A percentile compares a stretch with the other conserved stretches of the same genome.
Conservation (phyloP, 2,329 filamentous ascomycete genomes). For the Didymosphaeria variabile region DNA sequence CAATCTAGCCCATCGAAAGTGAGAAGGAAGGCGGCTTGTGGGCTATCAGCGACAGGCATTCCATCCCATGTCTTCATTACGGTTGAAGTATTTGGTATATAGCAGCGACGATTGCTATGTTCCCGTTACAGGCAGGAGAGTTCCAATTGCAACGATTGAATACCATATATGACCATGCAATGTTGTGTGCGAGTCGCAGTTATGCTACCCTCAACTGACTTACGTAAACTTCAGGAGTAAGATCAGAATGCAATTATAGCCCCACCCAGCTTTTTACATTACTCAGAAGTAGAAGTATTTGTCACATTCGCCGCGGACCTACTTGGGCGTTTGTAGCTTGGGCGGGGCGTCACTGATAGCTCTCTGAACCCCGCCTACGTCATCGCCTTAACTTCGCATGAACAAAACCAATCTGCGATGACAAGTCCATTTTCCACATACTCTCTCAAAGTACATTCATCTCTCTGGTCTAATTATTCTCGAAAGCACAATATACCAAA, state of each 20-base stretch:
- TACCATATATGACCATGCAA: too few species aligned
- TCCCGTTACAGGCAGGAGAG: too few species aligned
- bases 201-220: background rate
- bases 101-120: background rate
- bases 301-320: background rate
- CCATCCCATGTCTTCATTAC: background rate
- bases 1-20: background rate
- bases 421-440: background rate
- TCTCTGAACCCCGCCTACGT: conserved; percentile 40
- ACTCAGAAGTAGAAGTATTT: conserved; percentile 19
- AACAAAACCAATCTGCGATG: conserved; percentile 17
- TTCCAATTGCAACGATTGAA: too few species aligned
- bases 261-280: conserved; percentile 7
- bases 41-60: background rate
- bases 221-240: background rate
- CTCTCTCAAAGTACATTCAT: background rate
- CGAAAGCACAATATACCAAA: too few species aligned
- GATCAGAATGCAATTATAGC: background rate
- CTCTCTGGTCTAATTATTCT: too few species aligned
- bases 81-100: background rate
- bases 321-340: background rate
- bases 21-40: background rate
- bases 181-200: too few species aligned
- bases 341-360: conserved; percentile 13
- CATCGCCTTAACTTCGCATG: conserved; percentile 28